Conservation (phyloP, 2,329 filamentous ascomycete species). For the Torrubiella hemipterigena region DNA sequence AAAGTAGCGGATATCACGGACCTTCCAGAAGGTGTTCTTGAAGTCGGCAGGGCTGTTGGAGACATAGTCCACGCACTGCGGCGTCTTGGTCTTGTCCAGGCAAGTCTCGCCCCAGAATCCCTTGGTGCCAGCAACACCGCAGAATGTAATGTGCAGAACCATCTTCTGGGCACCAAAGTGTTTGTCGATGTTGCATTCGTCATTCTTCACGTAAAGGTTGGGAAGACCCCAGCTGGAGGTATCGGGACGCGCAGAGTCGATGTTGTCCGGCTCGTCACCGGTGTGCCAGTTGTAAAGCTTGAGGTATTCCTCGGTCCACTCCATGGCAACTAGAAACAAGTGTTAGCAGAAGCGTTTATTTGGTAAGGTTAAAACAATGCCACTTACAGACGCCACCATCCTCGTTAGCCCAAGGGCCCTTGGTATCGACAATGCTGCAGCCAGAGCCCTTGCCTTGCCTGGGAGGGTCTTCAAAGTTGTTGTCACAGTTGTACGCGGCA, state of each 20-base stretch:
- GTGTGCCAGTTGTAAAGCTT: constrained; percentile 23
- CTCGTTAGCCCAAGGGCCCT: constrained; percentile 3
- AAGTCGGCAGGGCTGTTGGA: constrained; percentile 21
- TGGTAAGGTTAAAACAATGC: not conserved
- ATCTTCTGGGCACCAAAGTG: constrained; percentile 3
- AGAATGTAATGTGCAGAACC: not conserved
- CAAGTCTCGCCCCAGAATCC: constrained; percentile 10
- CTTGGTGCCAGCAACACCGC: not conserved
- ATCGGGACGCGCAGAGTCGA: constrained; percentile 6
- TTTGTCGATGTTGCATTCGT: not conserved
- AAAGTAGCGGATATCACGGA: constrained; percentile 29
- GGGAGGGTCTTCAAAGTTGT: constrained; percentile 1
- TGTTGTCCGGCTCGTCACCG: constrained; percentile 14
- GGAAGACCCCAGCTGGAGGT: constrained; percentile 5
- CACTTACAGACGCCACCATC: constrained; percentile 5
- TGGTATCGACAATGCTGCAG: constrained; percentile 2
- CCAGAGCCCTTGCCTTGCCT: constrained; percentile 2
- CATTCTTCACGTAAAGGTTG: constrained; percentile 1
- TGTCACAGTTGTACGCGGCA: constrained; percentile 4
- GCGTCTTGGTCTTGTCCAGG: constrained; percentile 10
- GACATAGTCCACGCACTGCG: constrained; percentile 24
- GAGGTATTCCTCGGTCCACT: constrained; percentile 23
- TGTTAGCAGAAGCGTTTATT: not conserved
- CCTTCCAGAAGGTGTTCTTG: constrained; percentile 27
- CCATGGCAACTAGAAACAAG: constrained; percentile 19